Percentiles rank a stretch among this genome's conserved stretches.
These are phyloP conservation scores for Metarhizium sp. DNA, from an alignment of 2,329 filamentous ascomycete species.

Conservation along the genomic window DNA sequence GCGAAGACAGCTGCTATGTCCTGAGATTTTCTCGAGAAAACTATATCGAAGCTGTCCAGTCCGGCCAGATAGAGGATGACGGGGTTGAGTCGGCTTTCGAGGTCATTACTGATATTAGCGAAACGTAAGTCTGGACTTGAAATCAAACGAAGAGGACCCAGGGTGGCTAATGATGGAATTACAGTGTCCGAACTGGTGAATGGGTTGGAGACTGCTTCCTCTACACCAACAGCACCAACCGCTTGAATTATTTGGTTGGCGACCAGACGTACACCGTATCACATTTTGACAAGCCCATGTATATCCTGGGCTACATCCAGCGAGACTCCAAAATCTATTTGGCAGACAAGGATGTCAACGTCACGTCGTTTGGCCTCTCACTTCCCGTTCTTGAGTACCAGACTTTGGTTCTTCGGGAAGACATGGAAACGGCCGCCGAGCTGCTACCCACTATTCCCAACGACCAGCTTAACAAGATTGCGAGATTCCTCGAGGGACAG, in stretches of 20 bases:
- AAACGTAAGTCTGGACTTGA: constrained; percentile 48
- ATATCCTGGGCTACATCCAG: constrained; percentile 89
- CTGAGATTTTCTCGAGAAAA: constrained; percentile 84
- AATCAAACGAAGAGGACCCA: background rate
- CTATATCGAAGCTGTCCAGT: constrained; percentile 74
- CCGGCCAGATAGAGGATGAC: constrained; percentile 75
- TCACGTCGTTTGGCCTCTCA: constrained; percentile 84
- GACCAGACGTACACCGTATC: constrained; percentile 97
- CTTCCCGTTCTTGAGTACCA: constrained; percentile 94
- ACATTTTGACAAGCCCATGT: constrained; percentile 93
- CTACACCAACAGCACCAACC: constrained; percentile 95
- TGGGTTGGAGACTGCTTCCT: constrained; percentile 99
- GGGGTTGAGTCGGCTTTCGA: constrained; percentile 95
- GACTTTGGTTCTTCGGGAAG: constrained; percentile 84
- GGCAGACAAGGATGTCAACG: constrained; percentile 87
- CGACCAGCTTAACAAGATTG: constrained; percentile 98
- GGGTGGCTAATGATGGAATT: background rate
- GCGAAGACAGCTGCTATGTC: constrained; percentile 92
- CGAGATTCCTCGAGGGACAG: constrained; percentile 92
- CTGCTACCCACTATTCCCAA: constrained; percentile 73
- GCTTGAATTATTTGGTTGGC: constrained; percentile 93
- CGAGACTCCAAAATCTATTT: constrained; percentile 93
- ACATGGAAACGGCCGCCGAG: constrained; percentile 85
- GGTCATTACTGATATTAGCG: constrained; percentile 89
- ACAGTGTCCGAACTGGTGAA: constrained; percentile 79